phyloP scores from a whole-genome alignment of 331 rosid genomes.

The Prunus yedoensis region DNA sequence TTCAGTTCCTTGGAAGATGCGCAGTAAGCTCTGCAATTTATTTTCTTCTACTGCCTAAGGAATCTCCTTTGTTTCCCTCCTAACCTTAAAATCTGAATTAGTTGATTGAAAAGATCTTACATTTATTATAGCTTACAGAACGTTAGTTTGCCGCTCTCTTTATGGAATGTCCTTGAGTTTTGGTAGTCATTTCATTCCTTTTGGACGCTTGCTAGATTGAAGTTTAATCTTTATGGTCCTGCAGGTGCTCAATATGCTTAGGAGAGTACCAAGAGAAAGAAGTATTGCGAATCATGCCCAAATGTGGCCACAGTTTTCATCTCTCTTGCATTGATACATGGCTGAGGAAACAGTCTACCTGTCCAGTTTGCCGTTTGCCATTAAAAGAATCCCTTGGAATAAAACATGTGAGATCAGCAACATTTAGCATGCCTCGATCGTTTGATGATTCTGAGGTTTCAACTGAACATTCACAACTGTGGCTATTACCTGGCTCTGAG shows the following conservation, averaged over 20 bases:
- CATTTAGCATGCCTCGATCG: slow-evolving; percentile 44
- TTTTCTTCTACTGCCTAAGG: no score
- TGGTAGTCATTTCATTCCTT: neutral
- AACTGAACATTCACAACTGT: slow-evolving; percentile 39
- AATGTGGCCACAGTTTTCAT: slow-evolving; percentile 90
- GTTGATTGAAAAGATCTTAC: neutral
- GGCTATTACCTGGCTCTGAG: slow-evolving; percentile 36
- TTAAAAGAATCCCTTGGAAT: slow-evolving; percentile 51
- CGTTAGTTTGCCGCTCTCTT: neutral
- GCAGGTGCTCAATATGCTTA: slow-evolving; percentile 93
- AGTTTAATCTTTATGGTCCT: slow-evolving; percentile 15
- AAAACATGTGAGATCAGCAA: slow-evolving; percentile 54
- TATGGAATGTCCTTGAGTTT: neutral
- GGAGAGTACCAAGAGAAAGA: slow-evolving; percentile 88
- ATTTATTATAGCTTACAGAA: neutral
- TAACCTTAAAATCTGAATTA: neutral
- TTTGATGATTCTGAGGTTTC: slow-evolving; percentile 50
- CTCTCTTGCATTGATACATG: slow-evolving; percentile 91
- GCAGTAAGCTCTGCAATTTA: slow-evolving; percentile 59
- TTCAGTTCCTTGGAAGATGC: slow-evolving; percentile 76
- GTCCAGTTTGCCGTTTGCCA: slow-evolving; percentile 90
- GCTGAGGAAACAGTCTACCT: slow-evolving; percentile 85
- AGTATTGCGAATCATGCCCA: slow-evolving; percentile 77
- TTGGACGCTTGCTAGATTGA: neutral
- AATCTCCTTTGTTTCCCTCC: neutral